phyloP scores from a whole-genome alignment of 257 asterid genomes.

The Nicotiana paniculata region DNA sequence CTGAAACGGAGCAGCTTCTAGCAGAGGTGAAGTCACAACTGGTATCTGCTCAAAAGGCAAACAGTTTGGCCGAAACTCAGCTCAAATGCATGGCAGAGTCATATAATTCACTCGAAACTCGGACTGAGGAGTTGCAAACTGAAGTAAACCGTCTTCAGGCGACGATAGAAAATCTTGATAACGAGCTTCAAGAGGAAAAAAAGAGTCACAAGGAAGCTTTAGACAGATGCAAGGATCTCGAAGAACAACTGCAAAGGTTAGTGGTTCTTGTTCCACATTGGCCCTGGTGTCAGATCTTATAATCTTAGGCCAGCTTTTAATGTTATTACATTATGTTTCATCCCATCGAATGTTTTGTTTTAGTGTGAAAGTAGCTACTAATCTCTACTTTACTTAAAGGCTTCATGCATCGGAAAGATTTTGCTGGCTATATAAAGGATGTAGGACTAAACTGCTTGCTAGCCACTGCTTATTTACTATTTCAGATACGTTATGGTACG shows the following conservation, averaged over 20 bases:
- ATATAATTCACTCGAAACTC: constrained; percentile 69
- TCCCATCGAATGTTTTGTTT: not conserved
- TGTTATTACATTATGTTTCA: not conserved
- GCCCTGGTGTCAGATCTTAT: not conserved
- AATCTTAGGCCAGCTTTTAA: not conserved
- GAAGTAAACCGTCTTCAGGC: constrained; percentile 60
- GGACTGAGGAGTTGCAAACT: constrained; percentile 63
- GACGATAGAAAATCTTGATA: constrained; percentile 44
- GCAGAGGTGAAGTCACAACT: constrained; percentile 81
- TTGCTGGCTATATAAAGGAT: not conserved
- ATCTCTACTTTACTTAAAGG: not conserved
- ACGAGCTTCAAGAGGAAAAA: constrained; percentile 72
- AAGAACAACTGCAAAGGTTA: constrained; percentile 67
- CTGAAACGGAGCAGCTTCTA: constrained; percentile 63
- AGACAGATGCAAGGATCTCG: constrained; percentile 62
- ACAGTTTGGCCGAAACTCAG: constrained; percentile 91
- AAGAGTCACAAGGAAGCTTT: constrained; percentile 47
- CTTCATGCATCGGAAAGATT: not conserved
- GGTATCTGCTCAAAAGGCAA: constrained; percentile 62
- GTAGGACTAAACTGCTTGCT: no score
- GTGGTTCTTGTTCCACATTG: not conserved
- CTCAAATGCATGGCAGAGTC: constrained; percentile 98
- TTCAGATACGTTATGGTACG: no score
- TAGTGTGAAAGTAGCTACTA: not conserved
- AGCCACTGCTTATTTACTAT: no score